Evolutionary conservation across 306 rosid genomes (phyloP).

Genomic region (Vigna trinervia): DNA sequence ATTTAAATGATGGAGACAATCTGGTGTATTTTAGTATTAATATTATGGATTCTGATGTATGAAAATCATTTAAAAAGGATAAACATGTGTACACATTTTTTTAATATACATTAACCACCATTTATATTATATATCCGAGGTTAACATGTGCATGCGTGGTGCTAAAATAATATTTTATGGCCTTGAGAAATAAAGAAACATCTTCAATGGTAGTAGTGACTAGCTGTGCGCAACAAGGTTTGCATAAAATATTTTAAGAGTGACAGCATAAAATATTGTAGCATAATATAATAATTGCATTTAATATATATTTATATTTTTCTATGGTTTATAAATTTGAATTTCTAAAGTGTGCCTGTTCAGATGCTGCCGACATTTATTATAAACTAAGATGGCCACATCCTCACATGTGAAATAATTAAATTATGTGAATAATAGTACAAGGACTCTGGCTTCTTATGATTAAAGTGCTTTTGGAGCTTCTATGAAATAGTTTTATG

Average conservation of each 20-base stretch:
- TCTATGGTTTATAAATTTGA: constrained; percentile 35
- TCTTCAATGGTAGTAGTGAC: constrained; percentile 47
- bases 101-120: not conserved
- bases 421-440: constrained; percentile 37
- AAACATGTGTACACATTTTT: constrained; percentile 11
- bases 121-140: constrained; percentile 11
- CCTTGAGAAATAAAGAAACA: constrained; percentile 40
- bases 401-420: constrained; percentile 43
- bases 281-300: constrained; percentile 11
- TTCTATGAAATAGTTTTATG: constrained; percentile 14
- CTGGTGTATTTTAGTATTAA: constrained; percentile 17
- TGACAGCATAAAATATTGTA: constrained; percentile 43
- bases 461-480: constrained; percentile 42
- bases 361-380: constrained; percentile 48
- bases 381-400: constrained; percentile 39
- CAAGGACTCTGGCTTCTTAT: constrained; percentile 41
- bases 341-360: constrained; percentile 37
- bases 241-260: constrained; percentile 40
- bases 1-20: constrained; percentile 37
- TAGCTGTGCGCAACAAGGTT: constrained; percentile 42
- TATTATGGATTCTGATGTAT: constrained; percentile 39
- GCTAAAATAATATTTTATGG: constrained; percentile 49
- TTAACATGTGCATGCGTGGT: constrained; percentile 63
- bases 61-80: constrained; percentile 34
- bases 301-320: constrained; percentile 5